These are phyloP conservation scores for Auriculariales sp. DNA, from an alignment of 768 basidiomycete species.

Conservation along the genomic window DNA sequence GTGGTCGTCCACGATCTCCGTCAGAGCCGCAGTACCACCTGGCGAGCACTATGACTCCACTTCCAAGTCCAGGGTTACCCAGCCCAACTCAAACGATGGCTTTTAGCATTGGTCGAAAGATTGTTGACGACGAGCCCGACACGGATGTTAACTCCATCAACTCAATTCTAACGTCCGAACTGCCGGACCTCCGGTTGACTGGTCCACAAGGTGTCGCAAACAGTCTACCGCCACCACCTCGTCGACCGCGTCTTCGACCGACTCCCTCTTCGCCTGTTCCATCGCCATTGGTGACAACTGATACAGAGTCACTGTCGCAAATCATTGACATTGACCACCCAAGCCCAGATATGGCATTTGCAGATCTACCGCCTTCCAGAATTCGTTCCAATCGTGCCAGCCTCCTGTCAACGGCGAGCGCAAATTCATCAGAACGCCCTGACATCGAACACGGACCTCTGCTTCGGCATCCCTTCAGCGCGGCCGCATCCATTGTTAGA, in stretches of 20 bases:
- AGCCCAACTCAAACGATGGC: no score
- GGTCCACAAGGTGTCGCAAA: no score
- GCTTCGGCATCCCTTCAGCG: background rate
- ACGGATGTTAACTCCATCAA: no score
- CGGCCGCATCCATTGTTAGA: background rate
- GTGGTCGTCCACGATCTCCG: background rate
- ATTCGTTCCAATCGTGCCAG: background rate
- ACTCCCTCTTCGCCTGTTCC: constrained; percentile 14
- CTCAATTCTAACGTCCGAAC: no score
- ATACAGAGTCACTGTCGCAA: background rate
- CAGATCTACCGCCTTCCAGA: background rate
- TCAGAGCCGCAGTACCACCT: no score
- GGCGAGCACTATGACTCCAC: no score
- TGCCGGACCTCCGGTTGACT: no score
- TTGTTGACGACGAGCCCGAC: no score
- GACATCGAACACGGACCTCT: no score
- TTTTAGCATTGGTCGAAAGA: no score
- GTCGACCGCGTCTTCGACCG: background rate
- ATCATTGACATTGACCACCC: background rate
- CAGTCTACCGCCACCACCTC: background rate
- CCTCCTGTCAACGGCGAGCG: background rate
- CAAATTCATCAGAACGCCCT: background rate
- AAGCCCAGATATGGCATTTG: background rate
- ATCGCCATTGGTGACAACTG: constrained; percentile 18
- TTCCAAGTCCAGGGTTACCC: no score